Evolutionary conservation across 495 filamentous ascomycete species (phyloP).

Genomic region (Podospora conica): DNA sequence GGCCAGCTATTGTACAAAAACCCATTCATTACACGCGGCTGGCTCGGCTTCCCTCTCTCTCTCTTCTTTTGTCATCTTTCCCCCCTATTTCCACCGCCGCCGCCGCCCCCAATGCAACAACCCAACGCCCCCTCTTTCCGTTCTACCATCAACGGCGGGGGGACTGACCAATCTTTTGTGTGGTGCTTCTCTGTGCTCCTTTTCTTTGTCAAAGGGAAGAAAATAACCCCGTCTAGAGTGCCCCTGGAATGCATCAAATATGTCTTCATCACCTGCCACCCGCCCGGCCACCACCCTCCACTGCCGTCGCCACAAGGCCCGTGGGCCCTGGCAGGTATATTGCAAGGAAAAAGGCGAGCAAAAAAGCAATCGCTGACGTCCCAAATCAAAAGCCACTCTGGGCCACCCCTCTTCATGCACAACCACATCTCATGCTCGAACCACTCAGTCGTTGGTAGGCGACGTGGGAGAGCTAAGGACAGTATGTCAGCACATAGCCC

Average conservation of each 20-base stretch:
- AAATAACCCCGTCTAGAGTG: neutral
- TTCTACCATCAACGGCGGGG: neutral
- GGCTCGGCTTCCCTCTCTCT: too few relatives aligned
- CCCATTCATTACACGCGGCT: neutral
- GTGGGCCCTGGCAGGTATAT: neutral
- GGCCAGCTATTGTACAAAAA: neutral
- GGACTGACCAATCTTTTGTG: neutral
- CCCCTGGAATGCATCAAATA: neutral
- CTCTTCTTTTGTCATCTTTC: neutral
- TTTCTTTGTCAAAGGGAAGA: neutral
- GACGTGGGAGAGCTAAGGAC: conserved; percentile 29
- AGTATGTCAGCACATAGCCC: conserved; percentile 13
- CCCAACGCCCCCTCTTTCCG: neutral
- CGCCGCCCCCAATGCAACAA: neutral
- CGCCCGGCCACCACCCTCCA: neutral
- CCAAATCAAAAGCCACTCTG: neutral
- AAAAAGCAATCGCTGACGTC: conserved; percentile 5
- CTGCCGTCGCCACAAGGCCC: neutral
- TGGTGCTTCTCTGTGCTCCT: neutral
- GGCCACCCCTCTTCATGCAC: neutral
- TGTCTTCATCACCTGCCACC: neutral
- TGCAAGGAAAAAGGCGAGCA: neutral
- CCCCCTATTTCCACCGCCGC: neutral
- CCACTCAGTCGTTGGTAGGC: conserved; percentile 27
- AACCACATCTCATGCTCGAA: neutral